Evolutionary conservation across 179 eudicot species (phyloP).

Genomic region (Silene noctiflora): DNA sequence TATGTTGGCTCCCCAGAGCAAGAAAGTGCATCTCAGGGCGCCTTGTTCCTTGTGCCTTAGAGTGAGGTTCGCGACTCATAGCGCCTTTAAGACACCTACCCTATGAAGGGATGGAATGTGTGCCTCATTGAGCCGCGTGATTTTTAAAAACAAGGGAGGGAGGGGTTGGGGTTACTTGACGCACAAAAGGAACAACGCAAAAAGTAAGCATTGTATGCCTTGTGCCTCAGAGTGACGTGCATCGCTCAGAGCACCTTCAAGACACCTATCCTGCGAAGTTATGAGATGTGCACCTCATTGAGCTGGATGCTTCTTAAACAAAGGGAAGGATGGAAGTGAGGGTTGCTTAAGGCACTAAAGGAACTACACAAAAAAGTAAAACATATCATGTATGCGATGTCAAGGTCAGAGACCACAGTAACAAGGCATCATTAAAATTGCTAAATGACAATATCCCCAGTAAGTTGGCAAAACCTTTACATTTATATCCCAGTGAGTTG

Average conservation of each 20-base stretch:
- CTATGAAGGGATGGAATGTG: neutral
- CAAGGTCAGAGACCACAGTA: neutral
- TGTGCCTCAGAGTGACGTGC: too few species aligned
- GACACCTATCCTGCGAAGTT: too few species aligned
- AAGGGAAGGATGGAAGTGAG: too few species aligned
- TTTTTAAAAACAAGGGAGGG: neutral
- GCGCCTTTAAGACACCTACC: neutral
- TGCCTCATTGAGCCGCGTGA: neutral
- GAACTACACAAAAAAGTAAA: neutral
- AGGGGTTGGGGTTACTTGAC: too few species aligned
- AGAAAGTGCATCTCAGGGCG: too few species aligned
- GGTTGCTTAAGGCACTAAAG: neutral
- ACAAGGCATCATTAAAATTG: neutral
- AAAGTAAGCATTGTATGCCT: too few species aligned
- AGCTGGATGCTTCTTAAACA: too few species aligned
- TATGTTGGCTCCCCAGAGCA: neutral
- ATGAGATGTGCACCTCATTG: too few species aligned
- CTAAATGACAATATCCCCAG: neutral
- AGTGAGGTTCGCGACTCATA: neutral
- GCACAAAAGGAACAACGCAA: too few species aligned
- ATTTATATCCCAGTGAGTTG: too few species aligned
- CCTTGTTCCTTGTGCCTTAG: too few species aligned
- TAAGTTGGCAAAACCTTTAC: neutral
- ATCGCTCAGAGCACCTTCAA: too few species aligned
- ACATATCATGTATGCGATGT: conserved; percentile 7